Conservation (phyloP, 148 eudicot species). For the Salicornia ramosissima region DNA sequence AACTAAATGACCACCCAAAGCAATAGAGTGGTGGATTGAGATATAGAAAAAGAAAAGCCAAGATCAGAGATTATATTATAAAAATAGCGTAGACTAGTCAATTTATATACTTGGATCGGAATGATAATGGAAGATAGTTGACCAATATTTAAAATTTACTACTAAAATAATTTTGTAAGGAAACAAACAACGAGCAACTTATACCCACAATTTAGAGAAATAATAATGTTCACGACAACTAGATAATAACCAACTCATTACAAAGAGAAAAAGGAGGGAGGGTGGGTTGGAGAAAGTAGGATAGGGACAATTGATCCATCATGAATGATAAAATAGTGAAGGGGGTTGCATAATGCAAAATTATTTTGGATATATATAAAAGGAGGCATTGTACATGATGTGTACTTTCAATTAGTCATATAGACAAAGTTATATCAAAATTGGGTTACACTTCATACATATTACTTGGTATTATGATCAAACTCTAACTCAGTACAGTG, state of each 20-base stretch:
- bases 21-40: neutral
- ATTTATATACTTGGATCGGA: too few relatives aligned
- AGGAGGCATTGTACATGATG: too few relatives aligned
- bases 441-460: too few relatives aligned
- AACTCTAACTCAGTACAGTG: too few relatives aligned
- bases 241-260: neutral
- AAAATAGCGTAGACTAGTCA: too few relatives aligned
- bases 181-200: neutral
- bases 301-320: conserved; percentile 15
- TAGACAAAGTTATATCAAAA: too few relatives aligned
- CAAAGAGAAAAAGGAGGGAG: conserved; percentile 1
- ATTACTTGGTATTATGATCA: too few relatives aligned
- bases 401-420: too few relatives aligned
- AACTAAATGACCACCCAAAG: too few relatives aligned
- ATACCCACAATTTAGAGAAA: neutral
- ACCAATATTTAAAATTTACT: neutral
- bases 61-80: too few relatives aligned
- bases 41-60: neutral
- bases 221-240: neutral
- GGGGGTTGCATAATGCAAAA: neutral
- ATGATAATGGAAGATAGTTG: too few relatives aligned
- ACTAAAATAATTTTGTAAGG: neutral
- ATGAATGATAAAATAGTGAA: neutral
- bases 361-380: neutral
- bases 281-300: conserved; percentile 11